These are phyloP conservation scores for Eimeria praecox DNA, from an alignment of 169 alveolate genomes.

Conservation along the genomic window DNA sequence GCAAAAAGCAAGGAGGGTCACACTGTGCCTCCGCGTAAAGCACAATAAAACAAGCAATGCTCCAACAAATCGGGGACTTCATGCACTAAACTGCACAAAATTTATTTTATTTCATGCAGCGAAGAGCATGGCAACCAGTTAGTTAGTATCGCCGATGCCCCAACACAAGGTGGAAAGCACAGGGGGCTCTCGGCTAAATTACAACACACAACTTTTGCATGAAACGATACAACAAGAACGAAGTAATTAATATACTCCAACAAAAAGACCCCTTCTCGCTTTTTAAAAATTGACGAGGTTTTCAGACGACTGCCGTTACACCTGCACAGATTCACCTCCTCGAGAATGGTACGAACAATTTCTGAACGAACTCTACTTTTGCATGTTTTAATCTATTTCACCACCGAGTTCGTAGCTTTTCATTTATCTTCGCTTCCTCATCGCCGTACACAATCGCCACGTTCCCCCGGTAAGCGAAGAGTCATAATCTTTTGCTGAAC, in stretches of 20 bases:
- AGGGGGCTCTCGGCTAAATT: background rate
- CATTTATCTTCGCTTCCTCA: too few species aligned
- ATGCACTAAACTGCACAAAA: background rate
- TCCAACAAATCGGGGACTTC: constrained; percentile 23
- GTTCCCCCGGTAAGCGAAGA: background rate
- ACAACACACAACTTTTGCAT: background rate
- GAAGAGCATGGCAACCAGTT: background rate
- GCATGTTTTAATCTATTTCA: background rate
- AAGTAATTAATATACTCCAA: background rate
- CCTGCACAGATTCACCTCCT: background rate
- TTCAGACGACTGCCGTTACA: background rate
- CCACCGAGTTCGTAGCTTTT: background rate
- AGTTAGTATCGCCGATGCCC: background rate
- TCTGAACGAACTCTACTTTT: background rate
- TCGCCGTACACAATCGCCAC: background rate
- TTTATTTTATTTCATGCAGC: background rate
- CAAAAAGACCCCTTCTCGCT: background rate
- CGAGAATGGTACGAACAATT: background rate
- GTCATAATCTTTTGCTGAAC: background rate
- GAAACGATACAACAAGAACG: background rate
- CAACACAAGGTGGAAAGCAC: background rate
- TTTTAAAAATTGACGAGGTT: background rate
- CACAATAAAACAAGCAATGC: constrained; percentile 57
- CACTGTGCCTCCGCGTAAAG: constrained; percentile 4
- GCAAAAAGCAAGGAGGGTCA: constrained; percentile 5